Conservation (phyloP, 768 basidiomycete species). For the Lactifluus volemus region DNA sequence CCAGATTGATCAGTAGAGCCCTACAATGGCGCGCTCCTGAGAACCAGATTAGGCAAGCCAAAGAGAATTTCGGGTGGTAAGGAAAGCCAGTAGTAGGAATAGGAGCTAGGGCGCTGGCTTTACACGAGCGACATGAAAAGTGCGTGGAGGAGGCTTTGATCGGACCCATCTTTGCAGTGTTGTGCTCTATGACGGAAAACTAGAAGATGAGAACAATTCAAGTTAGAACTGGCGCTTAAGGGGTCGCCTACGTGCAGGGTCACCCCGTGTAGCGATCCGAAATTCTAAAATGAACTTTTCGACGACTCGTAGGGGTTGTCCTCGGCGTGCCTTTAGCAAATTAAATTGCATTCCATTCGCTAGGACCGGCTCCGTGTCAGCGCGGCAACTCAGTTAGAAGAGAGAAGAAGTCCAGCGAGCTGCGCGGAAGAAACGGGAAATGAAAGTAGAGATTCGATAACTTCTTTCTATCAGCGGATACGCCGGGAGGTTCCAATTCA, state of each 20-base stretch:
- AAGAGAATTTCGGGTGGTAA: neutral
- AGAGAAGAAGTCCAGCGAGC: neutral
- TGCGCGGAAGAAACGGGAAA: neutral
- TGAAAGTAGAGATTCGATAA: neutral
- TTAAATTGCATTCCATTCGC: too few relatives aligned
- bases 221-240: neutral
- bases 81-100: neutral
- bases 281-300: too few relatives aligned
- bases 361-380: neutral
- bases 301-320: neutral
- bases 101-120: neutral
- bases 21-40: neutral
- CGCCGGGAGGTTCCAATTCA: neutral
- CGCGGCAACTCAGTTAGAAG: neutral
- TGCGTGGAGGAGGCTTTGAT: neutral
- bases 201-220: neutral
- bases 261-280: neutral
- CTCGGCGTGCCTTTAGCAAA: too few relatives aligned
- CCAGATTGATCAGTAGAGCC: neutral
- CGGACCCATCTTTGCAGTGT: neutral
- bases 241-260: neutral
- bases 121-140: conserved; percentile 7
- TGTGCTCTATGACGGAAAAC: neutral
- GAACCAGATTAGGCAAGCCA: neutral
- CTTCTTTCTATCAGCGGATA: neutral